A percentile compares a stretch with the other conserved stretches of the same genome.
These are phyloP conservation scores for Nigrospora sphaerica DNA, from an alignment of 2,329 filamentous ascomycete species.

Conservation along the genomic window DNA sequence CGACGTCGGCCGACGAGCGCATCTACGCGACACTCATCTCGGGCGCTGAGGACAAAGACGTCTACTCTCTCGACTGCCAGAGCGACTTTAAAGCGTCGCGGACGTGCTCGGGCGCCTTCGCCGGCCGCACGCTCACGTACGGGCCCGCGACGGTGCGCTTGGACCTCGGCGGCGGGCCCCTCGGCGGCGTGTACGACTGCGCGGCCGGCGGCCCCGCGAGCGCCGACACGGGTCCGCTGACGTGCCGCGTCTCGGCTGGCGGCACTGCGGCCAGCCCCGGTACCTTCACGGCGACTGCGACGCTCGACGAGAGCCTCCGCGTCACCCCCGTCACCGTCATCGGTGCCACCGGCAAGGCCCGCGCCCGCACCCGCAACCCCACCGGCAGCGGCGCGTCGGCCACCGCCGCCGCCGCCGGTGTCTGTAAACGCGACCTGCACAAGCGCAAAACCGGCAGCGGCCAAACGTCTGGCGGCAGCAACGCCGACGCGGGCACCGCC, in stretches of 20 bases:
- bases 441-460: neutral
- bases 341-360: neutral
- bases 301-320: neutral
- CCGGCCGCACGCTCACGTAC: neutral
- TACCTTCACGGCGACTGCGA: neutral
- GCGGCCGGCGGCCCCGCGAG: neutral
- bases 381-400: neutral
- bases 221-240: neutral
- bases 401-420: neutral
- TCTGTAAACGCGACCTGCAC: neutral
- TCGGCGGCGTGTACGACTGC: neutral
- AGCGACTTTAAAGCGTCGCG: neutral
- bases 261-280: too few species aligned
- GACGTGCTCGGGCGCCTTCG: neutral
- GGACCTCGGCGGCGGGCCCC: neutral
- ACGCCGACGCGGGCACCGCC: neutral
- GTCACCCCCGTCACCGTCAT: neutral
- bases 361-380: neutral
- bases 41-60: neutral
- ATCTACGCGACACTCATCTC: neutral
- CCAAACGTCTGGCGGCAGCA: neutral
- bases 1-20: neutral
- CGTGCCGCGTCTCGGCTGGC: neutral
- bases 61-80: neutral
- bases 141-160: neutral